Percentiles rank a stretch among this genome's conserved stretches.
These are phyloP conservation scores for Penicillium sp. DNA, from an alignment of 2,329 filamentous ascomycete genomes.

Conservation along the genomic window DNA sequence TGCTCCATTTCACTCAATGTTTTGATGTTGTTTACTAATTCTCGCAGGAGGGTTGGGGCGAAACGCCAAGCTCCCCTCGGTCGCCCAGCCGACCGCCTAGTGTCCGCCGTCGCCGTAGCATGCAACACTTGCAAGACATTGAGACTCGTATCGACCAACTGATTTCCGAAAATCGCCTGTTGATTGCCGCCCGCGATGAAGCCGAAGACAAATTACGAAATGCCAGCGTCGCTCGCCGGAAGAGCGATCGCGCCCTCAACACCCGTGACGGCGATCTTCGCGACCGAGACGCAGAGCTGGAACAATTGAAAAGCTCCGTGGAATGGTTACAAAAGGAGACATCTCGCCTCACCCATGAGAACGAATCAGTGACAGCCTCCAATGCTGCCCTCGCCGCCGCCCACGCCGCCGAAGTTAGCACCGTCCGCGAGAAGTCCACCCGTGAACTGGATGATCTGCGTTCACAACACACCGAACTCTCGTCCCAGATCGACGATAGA, in stretches of 20 bases:
- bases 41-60: constrained; percentile 84
- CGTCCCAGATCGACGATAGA: constrained; percentile 63
- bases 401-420: constrained; percentile 69
- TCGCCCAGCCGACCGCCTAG: constrained; percentile 93
- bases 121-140: constrained; percentile 88
- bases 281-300: constrained; percentile 85
- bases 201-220: constrained; percentile 67
- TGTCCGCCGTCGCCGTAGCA: constrained; percentile 95
- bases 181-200: constrained; percentile 70
- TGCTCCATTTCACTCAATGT: constrained; percentile 12
- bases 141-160: constrained; percentile 84
- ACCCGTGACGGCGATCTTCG: constrained; percentile 70
- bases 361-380: constrained; percentile 74
- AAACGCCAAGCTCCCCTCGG: constrained; percentile 78
- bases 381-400: constrained; percentile 76
- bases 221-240: constrained; percentile 55
- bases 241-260: constrained; percentile 60
- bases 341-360: constrained; percentile 76
- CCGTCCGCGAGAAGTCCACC: constrained; percentile 63
- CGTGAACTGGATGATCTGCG: constrained; percentile 71
- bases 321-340: constrained; percentile 82
- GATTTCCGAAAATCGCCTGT: constrained; percentile 76
- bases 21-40: constrained; percentile 32
- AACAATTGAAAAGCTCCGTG: constrained; percentile 75
- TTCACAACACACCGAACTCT: constrained; percentile 63